Evolutionary conservation across 805 yeast species (phyloP), one percentile per base, ranked within the genome.

Genomic region (Pichia pseudocactophila): DNA sequence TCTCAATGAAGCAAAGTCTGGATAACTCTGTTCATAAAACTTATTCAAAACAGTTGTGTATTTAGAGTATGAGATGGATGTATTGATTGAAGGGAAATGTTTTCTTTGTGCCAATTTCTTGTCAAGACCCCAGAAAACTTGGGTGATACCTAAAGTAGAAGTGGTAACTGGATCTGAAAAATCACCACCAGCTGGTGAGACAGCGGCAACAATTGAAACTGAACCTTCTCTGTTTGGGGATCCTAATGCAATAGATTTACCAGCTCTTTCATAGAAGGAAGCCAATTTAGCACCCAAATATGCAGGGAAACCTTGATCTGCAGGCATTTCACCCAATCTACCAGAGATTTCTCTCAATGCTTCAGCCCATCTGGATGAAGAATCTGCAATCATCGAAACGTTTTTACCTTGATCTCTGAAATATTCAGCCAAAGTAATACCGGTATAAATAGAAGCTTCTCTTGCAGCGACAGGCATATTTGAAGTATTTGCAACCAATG

Each of bases 311-410:
- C 99, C 99, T 74, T 94, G 98, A 70, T 92, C 99, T 49, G 99
- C 99, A 63, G 99, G 99, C 99, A 92, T 92, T 75, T 92, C 99
- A 70, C 98, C 99, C 65, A 92, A 75, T 78, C 99, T 95, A 78
- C 99, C 99, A 41, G 97, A 89, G 65, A 92, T 83, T 77, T 92
- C 99, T 82, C 99, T 89, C 64, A 92, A 76, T 49, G 99, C 99
- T 74, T 92, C 99, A 36, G 99, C 99, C 99, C 99, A 92, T 76
- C 99, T 89, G 27, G 97, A 89, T 28, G 97, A 90, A 6, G 98
- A 92, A 67, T 92, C 99, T 47, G 99, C 99, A 82, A 92, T 92
- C 97, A 92, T 92, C 28, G 97, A 80, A 50, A 92, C 98, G 62
- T 92, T 74, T 74, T 92, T 92, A 72, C 99, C 99, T 73, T 92